Evolutionary conservation across 1,139 yeast species (phyloP).

Genomic region (Magnusiomyces suaveolens): DNA sequence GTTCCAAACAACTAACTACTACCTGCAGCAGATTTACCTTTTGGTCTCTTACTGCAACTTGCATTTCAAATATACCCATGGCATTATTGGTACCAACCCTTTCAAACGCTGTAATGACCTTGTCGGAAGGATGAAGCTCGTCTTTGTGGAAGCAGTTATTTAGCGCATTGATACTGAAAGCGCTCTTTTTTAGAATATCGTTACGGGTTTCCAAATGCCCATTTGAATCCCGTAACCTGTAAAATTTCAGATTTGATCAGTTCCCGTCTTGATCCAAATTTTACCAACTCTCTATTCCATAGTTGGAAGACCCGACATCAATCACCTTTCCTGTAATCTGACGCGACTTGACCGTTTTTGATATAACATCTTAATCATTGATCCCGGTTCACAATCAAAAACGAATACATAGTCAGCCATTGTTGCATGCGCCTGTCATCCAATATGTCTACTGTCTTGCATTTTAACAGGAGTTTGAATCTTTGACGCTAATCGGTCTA

Average conservation of each 20-base stretch:
- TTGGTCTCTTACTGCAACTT: constrained; percentile 38
- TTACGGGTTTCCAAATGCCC: constrained; percentile 78
- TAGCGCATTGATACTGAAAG: constrained; percentile 43
- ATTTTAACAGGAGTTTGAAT: constrained; percentile 55
- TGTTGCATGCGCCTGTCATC: constrained; percentile 91
- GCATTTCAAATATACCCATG: constrained; percentile 48
- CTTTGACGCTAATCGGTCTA: constrained; percentile 80
- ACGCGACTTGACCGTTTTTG: constrained; percentile 77
- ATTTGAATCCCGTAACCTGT: constrained; percentile 71
- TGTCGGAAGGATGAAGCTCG: constrained; percentile 66
- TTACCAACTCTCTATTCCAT: constrained; percentile 78
- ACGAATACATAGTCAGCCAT: constrained; percentile 91
- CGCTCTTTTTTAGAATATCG: constrained; percentile 69
- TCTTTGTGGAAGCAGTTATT: constrained; percentile 54
- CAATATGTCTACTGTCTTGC: constrained; percentile 65
- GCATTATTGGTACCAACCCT: constrained; percentile 75
- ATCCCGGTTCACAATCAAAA: constrained; percentile 74
- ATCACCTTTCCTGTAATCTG: constrained; percentile 58
- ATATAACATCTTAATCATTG: constrained; percentile 67
- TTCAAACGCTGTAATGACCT: constrained; percentile 77
- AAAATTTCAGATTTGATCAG: constrained; percentile 76
- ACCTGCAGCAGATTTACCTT: constrained; percentile 18
- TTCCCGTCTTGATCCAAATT: constrained; percentile 73
- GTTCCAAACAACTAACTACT: constrained; percentile 26
- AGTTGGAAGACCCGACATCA: constrained; percentile 58